Evolutionary conservation across 2,329 filamentous ascomycete genomes (phyloP).

Genomic region (Esteya vermicola): DNA sequence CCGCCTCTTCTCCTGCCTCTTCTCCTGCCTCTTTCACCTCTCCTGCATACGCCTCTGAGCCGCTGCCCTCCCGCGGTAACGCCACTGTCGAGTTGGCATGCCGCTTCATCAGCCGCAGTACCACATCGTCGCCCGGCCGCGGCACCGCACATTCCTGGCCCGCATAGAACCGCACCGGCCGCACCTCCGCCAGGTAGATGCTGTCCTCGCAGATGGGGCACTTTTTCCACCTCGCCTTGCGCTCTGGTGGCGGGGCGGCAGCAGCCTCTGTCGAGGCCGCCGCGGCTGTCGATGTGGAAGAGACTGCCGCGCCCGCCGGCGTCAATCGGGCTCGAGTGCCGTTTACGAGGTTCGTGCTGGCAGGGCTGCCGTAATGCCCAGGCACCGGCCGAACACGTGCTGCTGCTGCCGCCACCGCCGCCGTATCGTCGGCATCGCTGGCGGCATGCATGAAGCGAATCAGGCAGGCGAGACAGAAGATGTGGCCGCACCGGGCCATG

Average conservation of each 20-base stretch:
- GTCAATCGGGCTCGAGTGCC: too few relatives aligned
- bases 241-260: too few relatives aligned
- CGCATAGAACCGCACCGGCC: constrained; percentile 79
- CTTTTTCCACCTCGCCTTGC: constrained; percentile 64
- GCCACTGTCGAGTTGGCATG: constrained; percentile 72
- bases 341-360: too few relatives aligned
- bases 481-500: constrained; percentile 95
- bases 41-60: constrained; percentile 51
- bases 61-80: constrained; percentile 65
- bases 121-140: constrained; percentile 74
- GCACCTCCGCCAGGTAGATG: constrained; percentile 80
- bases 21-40: constrained; percentile 33
- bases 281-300: neutral
- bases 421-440: constrained; percentile 51
- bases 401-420: neutral
- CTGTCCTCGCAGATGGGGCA: constrained; percentile 92
- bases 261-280: neutral
- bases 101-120: constrained; percentile 73
- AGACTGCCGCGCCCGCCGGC: neutral
- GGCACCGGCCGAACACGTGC: constrained; percentile 21
- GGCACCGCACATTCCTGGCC: constrained; percentile 76
- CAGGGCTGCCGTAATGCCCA: too few relatives aligned
- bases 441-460: constrained; percentile 90
- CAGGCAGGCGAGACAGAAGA: constrained; percentile 86
- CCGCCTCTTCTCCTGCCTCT: neutral